These are phyloP conservation scores for Clitocybe nebularis DNA, from an alignment of 1,284 basidiomycete species.

Conservation along the genomic window DNA sequence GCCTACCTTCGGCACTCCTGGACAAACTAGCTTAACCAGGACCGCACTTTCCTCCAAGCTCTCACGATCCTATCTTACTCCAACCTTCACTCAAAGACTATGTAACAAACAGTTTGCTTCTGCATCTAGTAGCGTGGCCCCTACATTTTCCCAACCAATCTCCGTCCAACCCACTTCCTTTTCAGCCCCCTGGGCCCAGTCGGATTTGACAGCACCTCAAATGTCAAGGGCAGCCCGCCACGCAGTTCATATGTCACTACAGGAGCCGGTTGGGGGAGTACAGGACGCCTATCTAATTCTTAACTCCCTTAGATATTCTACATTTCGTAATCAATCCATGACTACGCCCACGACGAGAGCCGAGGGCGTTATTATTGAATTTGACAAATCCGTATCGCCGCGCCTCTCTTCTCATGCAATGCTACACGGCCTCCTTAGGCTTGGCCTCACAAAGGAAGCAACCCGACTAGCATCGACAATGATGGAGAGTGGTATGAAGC, in stretches of 20 bases:
- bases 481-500: slow-evolving; percentile 45
- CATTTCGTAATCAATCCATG: slow-evolving; percentile 9
- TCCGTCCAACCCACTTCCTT: slow-evolving; percentile 3
- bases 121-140: neutral
- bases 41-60: neutral
- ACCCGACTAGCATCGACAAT: slow-evolving; percentile 45
- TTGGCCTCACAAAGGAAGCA: slow-evolving; percentile 44
- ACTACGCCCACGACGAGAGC: slow-evolving; percentile 21
- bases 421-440: slow-evolving; percentile 57
- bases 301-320: slow-evolving; percentile 50
- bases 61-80: neutral
- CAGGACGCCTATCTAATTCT: slow-evolving; percentile 53
- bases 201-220: slow-evolving; percentile 33
- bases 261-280: slow-evolving; percentile 32
- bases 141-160: slow-evolving; percentile 1
- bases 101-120: neutral
- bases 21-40: neutral
- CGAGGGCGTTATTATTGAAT: slow-evolving; percentile 39
- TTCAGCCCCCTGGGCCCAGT: neutral
- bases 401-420: slow-evolving; percentile 59
- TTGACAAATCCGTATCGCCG: slow-evolving; percentile 47
- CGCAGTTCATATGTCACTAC: slow-evolving; percentile 47
- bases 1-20: slow-evolving; percentile 5
- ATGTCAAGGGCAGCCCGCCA: slow-evolving; percentile 48
- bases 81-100: neutral